These are phyloP conservation scores for Hortaea werneckii DNA, from an alignment of 2,329 filamentous ascomycete genomes.

Conservation along the genomic window DNA sequence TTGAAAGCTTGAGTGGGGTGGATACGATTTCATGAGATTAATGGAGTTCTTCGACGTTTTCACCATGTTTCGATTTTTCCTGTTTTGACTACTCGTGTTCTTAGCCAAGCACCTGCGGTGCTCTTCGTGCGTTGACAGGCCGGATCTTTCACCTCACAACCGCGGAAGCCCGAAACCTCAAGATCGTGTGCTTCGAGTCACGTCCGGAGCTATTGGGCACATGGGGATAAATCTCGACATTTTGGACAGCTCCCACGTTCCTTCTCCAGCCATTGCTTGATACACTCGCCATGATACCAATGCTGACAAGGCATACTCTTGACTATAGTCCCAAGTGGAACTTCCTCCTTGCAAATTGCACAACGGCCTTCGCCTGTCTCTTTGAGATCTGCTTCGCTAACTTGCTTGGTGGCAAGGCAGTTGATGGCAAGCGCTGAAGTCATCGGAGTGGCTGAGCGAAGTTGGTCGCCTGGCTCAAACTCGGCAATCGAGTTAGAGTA, in stretches of 20 bases:
- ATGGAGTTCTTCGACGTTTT: too few relatives aligned
- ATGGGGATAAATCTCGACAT: neutral
- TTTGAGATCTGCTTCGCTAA: slow-evolving; percentile 28
- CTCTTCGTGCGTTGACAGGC: too few relatives aligned
- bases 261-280: slow-evolving; percentile 59
- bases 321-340: slow-evolving; percentile 62
- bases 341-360: slow-evolving; percentile 87
- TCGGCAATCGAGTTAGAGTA: too few relatives aligned
- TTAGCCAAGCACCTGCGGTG: too few relatives aligned
- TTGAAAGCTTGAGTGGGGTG: slow-evolving; percentile 24
- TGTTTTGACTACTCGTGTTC: too few relatives aligned
- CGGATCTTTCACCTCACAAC: too few relatives aligned
- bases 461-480: too few relatives aligned
- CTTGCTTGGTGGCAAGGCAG: neutral
- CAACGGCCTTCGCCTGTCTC: slow-evolving; percentile 64
- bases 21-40: neutral
- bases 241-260: neutral
- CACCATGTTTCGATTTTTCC: too few relatives aligned
- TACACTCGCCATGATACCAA: slow-evolving; percentile 83
- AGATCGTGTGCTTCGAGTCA: too few relatives aligned
- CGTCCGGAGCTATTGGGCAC: too few relatives aligned
- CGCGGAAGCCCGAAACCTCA: too few relatives aligned
- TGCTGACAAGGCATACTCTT: slow-evolving; percentile 76
- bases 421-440: neutral
- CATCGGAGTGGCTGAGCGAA: too few relatives aligned